Evolutionary conservation across 768 basidiomycete species (phyloP).

Genomic region (Podaxis rugospora): DNA sequence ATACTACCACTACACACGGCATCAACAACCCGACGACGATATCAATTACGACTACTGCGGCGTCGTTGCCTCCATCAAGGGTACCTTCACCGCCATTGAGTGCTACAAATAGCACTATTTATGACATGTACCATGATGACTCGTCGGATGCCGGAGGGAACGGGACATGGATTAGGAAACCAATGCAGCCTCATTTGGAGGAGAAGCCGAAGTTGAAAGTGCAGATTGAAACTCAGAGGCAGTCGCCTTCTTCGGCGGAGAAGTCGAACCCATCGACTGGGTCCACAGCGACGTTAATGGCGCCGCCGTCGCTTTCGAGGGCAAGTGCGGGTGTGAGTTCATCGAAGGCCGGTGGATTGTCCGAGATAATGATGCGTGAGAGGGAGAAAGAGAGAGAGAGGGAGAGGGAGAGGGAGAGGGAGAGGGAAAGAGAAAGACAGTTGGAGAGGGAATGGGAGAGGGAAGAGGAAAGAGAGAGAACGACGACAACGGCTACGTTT

Average conservation of each 20-base stretch:
- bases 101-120: conserved; percentile 1
- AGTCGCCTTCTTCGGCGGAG: conserved; percentile 3
- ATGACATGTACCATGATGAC: conserved; percentile 10
- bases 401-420: not conserved
- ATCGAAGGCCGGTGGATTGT: not conserved
- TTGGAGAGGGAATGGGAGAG: conserved; percentile 3
- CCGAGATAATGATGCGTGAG: conserved; percentile 4
- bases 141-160: conserved; percentile 10
- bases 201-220: conserved; percentile 11
- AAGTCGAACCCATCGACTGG: conserved; percentile 3
- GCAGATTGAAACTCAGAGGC: conserved; percentile 3
- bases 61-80: conserved; percentile 6
- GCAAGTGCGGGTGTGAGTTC: not conserved
- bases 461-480: not conserved
- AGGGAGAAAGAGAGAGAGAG: not conserved
- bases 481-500: conserved; percentile 39
- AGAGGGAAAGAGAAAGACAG: not conserved
- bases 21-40: not conserved
- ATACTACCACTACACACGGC: not conserved
- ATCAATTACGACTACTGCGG: conserved; percentile 7
- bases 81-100: conserved; percentile 6
- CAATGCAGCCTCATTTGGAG: not conserved
- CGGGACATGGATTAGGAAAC: conserved; percentile 9
- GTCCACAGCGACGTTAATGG: conserved; percentile 4
- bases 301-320: not conserved